Evolutionary conservation across 345 rosid genomes (phyloP).

Genomic region (Gossypium ekmanianum): DNA sequence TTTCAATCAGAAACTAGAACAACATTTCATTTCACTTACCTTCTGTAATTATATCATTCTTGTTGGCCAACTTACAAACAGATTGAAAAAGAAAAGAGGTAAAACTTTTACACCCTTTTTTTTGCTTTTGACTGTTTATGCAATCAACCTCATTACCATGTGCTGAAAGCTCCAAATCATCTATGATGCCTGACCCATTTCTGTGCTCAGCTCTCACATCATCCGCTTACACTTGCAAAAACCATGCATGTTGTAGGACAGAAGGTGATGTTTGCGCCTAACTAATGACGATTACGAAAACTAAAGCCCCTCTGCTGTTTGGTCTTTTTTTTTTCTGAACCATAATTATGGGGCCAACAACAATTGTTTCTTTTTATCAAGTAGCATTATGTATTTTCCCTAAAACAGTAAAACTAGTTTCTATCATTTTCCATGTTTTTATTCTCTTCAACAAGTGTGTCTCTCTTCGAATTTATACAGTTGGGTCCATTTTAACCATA

Average conservation of each 20-base stretch:
- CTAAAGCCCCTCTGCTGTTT: neutral
- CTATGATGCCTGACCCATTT: neutral
- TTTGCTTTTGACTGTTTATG: neutral
- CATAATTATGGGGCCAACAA: neutral
- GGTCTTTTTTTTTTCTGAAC: neutral
- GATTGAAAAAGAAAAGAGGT: neutral
- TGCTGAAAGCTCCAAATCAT: slow-evolving; percentile 11
- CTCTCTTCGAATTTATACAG: neutral
- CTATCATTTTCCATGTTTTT: neutral
- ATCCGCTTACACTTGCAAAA: neutral
- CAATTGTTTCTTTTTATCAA: neutral
- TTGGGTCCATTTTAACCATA: neutral
- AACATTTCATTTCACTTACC: neutral
- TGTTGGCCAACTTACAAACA: neutral
- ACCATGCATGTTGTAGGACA: neutral
- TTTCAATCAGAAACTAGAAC: neutral
- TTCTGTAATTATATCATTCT: neutral
- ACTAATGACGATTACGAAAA: slow-evolving; percentile 4
- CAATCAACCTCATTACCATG: slow-evolving; percentile 3
- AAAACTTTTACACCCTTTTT: neutral
- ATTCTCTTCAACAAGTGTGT: neutral
- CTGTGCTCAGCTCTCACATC: neutral
- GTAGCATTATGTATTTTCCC: neutral
- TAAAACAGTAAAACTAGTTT: neutral
- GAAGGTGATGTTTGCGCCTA: neutral